phyloP scores from a whole-genome alignment of 192 early-diverging fungal species.

The Cetraspora pellucida region DNA sequence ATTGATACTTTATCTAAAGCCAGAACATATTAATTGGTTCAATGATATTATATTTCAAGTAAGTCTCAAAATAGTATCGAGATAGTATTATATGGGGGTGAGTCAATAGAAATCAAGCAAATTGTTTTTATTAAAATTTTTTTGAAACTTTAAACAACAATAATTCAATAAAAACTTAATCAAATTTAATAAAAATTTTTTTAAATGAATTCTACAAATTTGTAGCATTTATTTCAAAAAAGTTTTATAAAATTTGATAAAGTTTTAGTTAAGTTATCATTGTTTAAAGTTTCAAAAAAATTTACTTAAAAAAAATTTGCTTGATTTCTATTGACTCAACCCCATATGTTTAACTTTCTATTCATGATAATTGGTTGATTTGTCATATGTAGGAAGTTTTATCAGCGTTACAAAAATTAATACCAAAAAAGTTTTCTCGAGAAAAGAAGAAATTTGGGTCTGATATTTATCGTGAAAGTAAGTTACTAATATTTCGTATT shows the following conservation, averaged over 20 bases:
- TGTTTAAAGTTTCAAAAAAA: no score
- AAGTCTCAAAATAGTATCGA: no score
- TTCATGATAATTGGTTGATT: neutral
- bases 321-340: no score
- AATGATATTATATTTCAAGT: conserved; percentile 26
- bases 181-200: no score
- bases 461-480: conserved; percentile 17
- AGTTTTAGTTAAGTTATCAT: no score
- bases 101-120: no score
- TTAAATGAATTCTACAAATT: no score
- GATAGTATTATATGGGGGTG: neutral
- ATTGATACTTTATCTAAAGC: conserved; percentile 11
- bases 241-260: no score
- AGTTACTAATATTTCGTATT: neutral
- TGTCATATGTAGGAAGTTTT: conserved; percentile 14
- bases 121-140: no score
- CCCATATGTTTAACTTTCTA: neutral
- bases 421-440: conserved; percentile 14
- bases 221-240: no score
- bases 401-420: conserved; percentile 12
- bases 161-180: neutral
- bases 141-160: neutral
- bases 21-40: conserved; percentile 23
- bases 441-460: neutral
- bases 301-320: no score